These are phyloP conservation scores for Avena sativa DNA, from an alignment of 176 grass and related monocot genomes.

Conservation along the genomic window DNA sequence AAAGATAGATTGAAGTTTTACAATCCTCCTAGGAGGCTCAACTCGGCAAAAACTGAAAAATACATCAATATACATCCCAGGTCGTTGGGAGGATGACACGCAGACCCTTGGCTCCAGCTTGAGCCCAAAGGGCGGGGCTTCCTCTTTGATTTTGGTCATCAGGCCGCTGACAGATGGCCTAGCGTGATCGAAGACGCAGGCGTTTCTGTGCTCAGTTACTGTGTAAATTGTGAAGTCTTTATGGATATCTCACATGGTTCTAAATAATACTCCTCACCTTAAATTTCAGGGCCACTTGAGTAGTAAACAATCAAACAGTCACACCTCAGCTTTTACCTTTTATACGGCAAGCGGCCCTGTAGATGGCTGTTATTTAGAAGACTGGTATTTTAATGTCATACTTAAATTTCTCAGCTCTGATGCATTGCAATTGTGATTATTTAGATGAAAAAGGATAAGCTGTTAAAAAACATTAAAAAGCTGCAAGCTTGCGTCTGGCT, in stretches of 20 bases:
- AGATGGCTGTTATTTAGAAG: constrained; percentile 3
- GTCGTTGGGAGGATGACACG: too few relatives aligned
- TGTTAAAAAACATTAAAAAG: constrained; percentile 31
- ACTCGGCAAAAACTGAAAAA: too few relatives aligned
- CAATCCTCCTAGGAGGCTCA: too few relatives aligned
- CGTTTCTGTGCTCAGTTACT: background rate
- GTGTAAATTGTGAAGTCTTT: background rate
- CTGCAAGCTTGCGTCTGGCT: constrained; percentile 3
- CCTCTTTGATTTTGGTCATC: too few relatives aligned
- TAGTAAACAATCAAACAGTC: background rate
- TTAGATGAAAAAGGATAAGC: constrained; percentile 28
- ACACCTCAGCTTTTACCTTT: background rate
- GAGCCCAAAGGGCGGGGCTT: too few relatives aligned
- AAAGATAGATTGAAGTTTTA: too few relatives aligned
- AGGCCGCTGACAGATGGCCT: too few relatives aligned
- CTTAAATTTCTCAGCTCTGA: constrained; percentile 20
- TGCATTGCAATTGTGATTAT: background rate
- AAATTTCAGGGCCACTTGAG: too few relatives aligned
- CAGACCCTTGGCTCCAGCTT: too few relatives aligned
- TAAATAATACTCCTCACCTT: background rate
- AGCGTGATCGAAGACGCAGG: too few relatives aligned
- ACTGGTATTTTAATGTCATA: constrained; percentile 12
- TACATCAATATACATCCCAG: too few relatives aligned
- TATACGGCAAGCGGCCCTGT: background rate
- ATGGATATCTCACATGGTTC: background rate